phyloP scores from a whole-genome alignment of 495 filamentous ascomycete genomes.

The Hypomontagnella submonticulosa region DNA sequence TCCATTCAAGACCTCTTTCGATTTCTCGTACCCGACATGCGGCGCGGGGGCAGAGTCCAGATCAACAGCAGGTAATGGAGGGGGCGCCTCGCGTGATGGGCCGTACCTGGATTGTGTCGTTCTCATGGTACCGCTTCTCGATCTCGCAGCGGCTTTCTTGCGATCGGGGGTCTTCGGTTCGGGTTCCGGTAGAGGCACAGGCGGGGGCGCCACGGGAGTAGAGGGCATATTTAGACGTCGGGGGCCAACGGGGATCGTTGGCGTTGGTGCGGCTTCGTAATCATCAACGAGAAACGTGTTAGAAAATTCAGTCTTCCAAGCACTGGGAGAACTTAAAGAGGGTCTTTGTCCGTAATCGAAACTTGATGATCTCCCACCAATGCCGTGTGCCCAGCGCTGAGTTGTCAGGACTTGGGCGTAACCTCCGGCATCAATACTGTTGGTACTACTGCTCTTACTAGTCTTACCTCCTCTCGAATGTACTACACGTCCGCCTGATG shows the following conservation, averaged over 20 bases:
- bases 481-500: constrained; percentile 43
- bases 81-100: constrained; percentile 47
- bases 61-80: constrained; percentile 50
- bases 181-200: constrained; percentile 51
- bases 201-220: constrained; percentile 46
- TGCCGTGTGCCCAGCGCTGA: constrained; percentile 66
- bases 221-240: constrained; percentile 63
- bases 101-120: constrained; percentile 44
- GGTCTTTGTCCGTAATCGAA: constrained; percentile 73
- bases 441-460: constrained; percentile 77
- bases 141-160: constrained; percentile 71
- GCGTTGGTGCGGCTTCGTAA: constrained; percentile 88
- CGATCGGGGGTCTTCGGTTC: constrained; percentile 58
- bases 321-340: constrained; percentile 45
- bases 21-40: constrained; percentile 67
- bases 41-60: constrained; percentile 63
- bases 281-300: constrained; percentile 62
- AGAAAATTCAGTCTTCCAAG: constrained; percentile 59
- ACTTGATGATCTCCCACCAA: constrained; percentile 76
- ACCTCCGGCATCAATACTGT: constrained; percentile 74
- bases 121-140: constrained; percentile 62
- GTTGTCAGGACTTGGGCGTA: constrained; percentile 64
- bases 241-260: constrained; percentile 85
- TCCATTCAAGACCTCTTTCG: constrained; percentile 57
- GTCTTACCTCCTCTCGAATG: constrained; percentile 68